Evolutionary conservation across 164 flowering plant genomes (phyloP).

Genomic region (Magnolia kwangsiensis): DNA sequence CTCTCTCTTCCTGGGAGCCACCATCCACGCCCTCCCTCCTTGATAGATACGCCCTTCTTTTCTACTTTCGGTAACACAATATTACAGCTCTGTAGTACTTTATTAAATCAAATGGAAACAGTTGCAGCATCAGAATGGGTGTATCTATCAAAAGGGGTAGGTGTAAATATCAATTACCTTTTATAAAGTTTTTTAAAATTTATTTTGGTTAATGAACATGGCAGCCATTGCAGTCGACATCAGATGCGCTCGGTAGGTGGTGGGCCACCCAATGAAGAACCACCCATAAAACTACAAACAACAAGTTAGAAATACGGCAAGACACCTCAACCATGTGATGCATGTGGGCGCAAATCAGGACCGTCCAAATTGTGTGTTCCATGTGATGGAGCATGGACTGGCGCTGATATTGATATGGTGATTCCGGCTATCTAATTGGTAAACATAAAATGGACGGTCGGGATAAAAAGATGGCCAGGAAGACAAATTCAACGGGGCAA

Average conservation of each 20-base stretch:
- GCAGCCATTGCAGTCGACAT: slow-evolving; percentile 8
- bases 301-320: not conserved
- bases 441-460: too few species aligned
- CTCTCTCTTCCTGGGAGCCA: not conserved
- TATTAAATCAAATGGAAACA: not conserved
- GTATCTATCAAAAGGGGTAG: not conserved
- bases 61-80: not conserved
- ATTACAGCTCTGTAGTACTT: not conserved
- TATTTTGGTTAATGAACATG: not conserved
- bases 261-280: not conserved
- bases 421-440: too few species aligned
- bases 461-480: too few species aligned
- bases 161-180: not conserved
- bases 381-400: too few species aligned
- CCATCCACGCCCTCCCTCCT: too few species aligned
- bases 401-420: too few species aligned
- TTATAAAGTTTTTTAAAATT: not conserved
- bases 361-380: not conserved
- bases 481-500: too few species aligned
- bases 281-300: not conserved
- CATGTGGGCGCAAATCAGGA: not conserved
- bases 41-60: not conserved
- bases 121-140: not conserved
- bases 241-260: not conserved
- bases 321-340: not conserved